These are phyloP conservation scores for Leishmania guyanensis DNA, from an alignment of 208 protist genomes.

Conservation along the genomic window DNA sequence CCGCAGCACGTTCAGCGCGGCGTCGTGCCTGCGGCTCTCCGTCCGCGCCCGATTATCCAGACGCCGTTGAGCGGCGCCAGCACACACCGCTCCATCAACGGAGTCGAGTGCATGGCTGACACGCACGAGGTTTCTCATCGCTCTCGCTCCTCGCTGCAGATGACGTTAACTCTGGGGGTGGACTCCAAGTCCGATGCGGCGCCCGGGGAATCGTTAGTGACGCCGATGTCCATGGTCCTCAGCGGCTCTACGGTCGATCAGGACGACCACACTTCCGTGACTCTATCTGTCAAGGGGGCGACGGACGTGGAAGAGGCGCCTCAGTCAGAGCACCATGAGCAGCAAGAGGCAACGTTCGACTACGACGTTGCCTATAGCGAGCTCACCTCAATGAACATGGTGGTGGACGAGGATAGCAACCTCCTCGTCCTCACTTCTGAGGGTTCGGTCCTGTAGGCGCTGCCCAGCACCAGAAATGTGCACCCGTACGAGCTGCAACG, in stretches of 20 bases:
- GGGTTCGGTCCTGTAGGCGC: background rate
- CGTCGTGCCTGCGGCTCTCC: constrained; percentile 17
- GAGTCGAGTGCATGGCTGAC: constrained; percentile 18
- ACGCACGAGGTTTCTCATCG: constrained; percentile 49
- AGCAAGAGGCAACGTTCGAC: no score
- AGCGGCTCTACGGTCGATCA: background rate
- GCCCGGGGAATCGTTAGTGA: background rate
- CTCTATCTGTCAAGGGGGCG: constrained; percentile 3
- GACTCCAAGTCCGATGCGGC: background rate
- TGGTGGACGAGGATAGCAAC: background rate
- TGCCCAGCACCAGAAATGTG: background rate
- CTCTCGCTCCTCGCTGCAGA: constrained; percentile 43
- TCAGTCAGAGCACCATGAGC: background rate
- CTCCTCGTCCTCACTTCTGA: background rate
- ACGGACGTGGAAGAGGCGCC: background rate
- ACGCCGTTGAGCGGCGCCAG: background rate
- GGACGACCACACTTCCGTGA: constrained; percentile 1
- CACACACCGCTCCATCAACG: constrained; percentile 10
- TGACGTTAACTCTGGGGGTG: background rate
- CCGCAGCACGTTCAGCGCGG: constrained; percentile 35
- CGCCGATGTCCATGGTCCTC: background rate
- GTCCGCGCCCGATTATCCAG: constrained; percentile 14
- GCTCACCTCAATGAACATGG: background rate
- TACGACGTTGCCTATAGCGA: no score
- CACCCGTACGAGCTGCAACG: background rate